phyloP scores from a whole-genome alignment of 176 grass and related monocot species.

The Alloteropsis semialata region DNA sequence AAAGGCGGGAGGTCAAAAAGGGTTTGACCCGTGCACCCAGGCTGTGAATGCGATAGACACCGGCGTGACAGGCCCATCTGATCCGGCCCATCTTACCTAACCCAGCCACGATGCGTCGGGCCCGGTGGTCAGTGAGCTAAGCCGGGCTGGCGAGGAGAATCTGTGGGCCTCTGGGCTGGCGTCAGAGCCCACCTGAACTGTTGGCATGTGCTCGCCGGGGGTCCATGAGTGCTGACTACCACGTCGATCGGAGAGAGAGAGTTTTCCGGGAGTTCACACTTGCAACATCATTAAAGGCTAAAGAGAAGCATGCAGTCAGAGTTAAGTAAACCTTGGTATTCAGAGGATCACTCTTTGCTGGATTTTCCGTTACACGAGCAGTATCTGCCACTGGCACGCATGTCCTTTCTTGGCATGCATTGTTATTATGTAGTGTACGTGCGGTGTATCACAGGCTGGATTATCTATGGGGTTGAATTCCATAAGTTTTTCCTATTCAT shows the following conservation, averaged over 20 bases:
- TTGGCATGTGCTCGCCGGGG: neutral
- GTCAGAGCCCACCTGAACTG: slow-evolving; percentile 36
- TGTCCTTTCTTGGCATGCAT: neutral
- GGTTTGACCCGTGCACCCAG: slow-evolving; percentile 50
- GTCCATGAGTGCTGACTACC: slow-evolving; percentile 25
- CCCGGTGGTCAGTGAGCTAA: neutral
- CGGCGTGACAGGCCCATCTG: slow-evolving; percentile 28
- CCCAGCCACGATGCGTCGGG: neutral
- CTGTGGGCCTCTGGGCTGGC: slow-evolving; percentile 22
- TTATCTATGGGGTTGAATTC: too few species aligned
- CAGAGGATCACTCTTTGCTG: neutral
- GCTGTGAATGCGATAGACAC: slow-evolving; percentile 38
- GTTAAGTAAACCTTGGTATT: neutral
- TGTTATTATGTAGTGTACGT: neutral
- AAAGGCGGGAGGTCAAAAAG: slow-evolving; percentile 4
- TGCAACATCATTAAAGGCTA: neutral
- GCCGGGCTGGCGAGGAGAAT: neutral
- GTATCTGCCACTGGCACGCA: neutral
- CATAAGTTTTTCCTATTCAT: too few species aligned
- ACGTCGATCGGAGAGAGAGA: neutral
- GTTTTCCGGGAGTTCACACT: slow-evolving; percentile 29
- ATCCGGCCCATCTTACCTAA: slow-evolving; percentile 38
- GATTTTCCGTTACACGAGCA: neutral
- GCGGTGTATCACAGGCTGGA: neutral
- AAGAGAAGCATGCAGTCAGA: neutral